Percentiles rank a stretch among this genome's conserved stretches.
These are phyloP conservation scores for Neurospora sp. DNA, from an alignment of 2,329 filamentous ascomycete species.

Conservation along the genomic window DNA sequence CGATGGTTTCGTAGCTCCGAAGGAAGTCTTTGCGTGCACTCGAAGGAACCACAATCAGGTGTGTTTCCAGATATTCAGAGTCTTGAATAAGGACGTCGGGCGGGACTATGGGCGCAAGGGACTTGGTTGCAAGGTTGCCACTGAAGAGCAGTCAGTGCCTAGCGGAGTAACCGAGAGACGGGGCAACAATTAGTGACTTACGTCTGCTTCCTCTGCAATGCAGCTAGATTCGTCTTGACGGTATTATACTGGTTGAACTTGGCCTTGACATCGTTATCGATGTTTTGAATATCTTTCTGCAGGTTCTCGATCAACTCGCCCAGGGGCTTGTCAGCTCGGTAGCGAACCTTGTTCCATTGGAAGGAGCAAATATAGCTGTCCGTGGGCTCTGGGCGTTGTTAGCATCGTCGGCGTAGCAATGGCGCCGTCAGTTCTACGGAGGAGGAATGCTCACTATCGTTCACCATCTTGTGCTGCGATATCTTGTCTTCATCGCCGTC, in stretches of 20 bases:
- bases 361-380: constrained; percentile 87
- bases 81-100: constrained; percentile 72
- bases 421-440: neutral
- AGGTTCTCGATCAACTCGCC: constrained; percentile 77
- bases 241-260: constrained; percentile 94
- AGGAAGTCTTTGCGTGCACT: constrained; percentile 79
- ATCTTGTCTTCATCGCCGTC: constrained; percentile 78
- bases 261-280: constrained; percentile 90
- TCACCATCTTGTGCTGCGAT: constrained; percentile 81
- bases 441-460: constrained; percentile 61
- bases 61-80: constrained; percentile 94
- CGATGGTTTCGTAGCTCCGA: constrained; percentile 76
- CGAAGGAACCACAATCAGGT: constrained; percentile 80
- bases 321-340: constrained; percentile 83
- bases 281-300: constrained; percentile 85
- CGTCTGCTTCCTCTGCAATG: constrained; percentile 82
- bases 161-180: neutral
- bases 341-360: constrained; percentile 96
- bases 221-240: constrained; percentile 73
- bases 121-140: constrained; percentile 90
- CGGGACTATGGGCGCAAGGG: constrained; percentile 78
- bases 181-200: constrained; percentile 29
- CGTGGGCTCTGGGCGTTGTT: constrained; percentile 61
- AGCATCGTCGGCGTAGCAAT: constrained; percentile 5
- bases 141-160: constrained; percentile 31